Evolutionary conservation across 1,284 basidiomycete genomes (phyloP).

Genomic region (Fomitopsis palustris): DNA sequence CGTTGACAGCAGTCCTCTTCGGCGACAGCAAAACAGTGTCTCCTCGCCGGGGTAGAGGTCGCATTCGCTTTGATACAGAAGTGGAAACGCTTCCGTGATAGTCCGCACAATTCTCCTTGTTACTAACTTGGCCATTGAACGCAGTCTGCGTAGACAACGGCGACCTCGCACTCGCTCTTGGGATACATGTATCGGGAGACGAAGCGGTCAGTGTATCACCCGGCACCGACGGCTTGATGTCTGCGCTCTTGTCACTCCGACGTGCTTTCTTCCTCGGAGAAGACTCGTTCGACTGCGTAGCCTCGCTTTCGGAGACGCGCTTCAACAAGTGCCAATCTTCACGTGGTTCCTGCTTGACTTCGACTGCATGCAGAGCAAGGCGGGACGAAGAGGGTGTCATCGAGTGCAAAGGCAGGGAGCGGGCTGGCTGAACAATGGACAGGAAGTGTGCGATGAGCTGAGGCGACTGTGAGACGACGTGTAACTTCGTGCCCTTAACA

Average conservation of each 20-base stretch:
- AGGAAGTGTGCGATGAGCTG: conserved; percentile 20
- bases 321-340: background rate
- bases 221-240: too few relatives aligned
- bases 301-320: background rate
- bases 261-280: background rate
- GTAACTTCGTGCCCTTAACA: conserved; percentile 20
- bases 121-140: background rate
- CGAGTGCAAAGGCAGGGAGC: background rate
- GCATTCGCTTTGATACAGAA: background rate
- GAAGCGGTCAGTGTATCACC: background rate
- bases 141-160: background rate
- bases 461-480: conserved; percentile 17
- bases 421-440: conserved; percentile 7
- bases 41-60: background rate
- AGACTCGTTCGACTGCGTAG: background rate
- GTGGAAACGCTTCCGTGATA: background rate
- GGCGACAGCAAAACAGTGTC: background rate
- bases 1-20: background rate
- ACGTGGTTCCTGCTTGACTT: background rate
- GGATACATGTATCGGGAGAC: background rate
- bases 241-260: background rate
- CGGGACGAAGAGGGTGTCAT: background rate
- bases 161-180: background rate
- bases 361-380: background rate
- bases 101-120: conserved; percentile 2